Evolutionary conservation across 495 filamentous ascomycete genomes (phyloP), one percentile per base, ranked within the genome.

Genomic region (Daldinia childiae): DNA sequence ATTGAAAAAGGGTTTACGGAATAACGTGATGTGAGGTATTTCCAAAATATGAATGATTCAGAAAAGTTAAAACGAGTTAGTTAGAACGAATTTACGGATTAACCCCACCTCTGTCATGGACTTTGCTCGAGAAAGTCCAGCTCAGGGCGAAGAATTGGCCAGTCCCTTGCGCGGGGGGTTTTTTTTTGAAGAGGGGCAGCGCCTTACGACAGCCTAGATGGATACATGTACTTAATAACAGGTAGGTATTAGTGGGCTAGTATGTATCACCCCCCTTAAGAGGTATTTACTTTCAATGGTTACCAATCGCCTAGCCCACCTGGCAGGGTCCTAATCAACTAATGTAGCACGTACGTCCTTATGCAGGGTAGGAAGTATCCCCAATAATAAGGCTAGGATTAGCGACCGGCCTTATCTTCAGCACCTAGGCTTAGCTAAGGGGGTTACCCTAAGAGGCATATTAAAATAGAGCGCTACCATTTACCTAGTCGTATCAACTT

Each of bases 11-110:
- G 54, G 36, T 38, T 19, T 9, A 57, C n/a, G 30, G n/a, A 36
- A 57, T 12, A 34, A 62, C 50, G 41, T 57, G 51, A 64, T 12
- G 65, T 73, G 70, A 73, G 70, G 70, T 64, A 73, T 73, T 73
- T 73, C 70, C 57, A 32, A 62, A 58, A 7, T 58, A 43, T 57
- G 24, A 54, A 34, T 39, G 58, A 36, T 72, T 72, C 24, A 62
- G 51, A 58, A 69, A 73, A 73, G 65, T 69, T 69, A 61, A 30
- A 61, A 65, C 50, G 56, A 39, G 43, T 43, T 45, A 6, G 27
- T 29, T 69, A 61, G 38, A 61, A 65, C 56, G 56, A 39, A 36
- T 43, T 45, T 61, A 68, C 70, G 70, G 70, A 73, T 65, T 68
- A 65, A 73, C 70, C 70, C 70, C 70, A 73, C 70, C 52, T 51